phyloP scores from a whole-genome alignment of 2,329 filamentous ascomycete species.

The Xylaria multiplex region DNA sequence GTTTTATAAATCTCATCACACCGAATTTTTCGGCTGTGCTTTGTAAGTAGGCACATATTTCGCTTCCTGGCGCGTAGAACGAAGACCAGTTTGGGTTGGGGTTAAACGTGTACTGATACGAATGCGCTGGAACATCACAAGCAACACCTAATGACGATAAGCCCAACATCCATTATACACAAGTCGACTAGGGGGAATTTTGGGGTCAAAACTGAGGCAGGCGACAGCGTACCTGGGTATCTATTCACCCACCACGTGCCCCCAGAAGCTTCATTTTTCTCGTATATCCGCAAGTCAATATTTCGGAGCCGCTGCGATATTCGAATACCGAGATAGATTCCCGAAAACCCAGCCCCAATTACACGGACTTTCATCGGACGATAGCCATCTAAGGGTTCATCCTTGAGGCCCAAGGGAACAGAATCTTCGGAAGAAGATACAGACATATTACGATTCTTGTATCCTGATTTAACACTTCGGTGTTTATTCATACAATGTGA shows the following conservation, averaged over 20 bases:
- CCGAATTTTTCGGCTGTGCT: slow-evolving; percentile 59
- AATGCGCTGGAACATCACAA: slow-evolving; percentile 56
- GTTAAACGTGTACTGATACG: slow-evolving; percentile 66
- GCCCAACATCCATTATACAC: not conserved
- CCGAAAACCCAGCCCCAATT: slow-evolving; percentile 51
- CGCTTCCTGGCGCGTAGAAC: slow-evolving; percentile 60
- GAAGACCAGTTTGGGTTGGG: slow-evolving; percentile 65
- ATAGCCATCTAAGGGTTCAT: slow-evolving; percentile 46
- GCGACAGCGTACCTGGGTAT: slow-evolving; percentile 48
- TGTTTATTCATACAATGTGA: not conserved
- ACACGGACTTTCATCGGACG: slow-evolving; percentile 51
- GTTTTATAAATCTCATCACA: slow-evolving; percentile 58
- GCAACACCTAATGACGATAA: slow-evolving; percentile 44
- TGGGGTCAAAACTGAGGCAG: not conserved
- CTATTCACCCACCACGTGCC: slow-evolving; percentile 54
- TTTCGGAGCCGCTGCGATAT: slow-evolving; percentile 51
- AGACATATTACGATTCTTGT: slow-evolving; percentile 1
- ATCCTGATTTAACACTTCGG: not conserved
- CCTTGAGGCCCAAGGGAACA: slow-evolving; percentile 40
- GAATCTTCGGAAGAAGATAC: slow-evolving; percentile 25
- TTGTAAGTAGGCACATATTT: slow-evolving; percentile 62
- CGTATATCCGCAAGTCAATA: slow-evolving; percentile 49
- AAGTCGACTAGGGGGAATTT: not conserved
- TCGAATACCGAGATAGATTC: slow-evolving; percentile 50
- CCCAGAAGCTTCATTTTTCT: slow-evolving; percentile 50